Evolutionary conservation across 1,284 basidiomycete species (phyloP), one percentile per base, ranked within the genome.

Genomic region (Dichomitus squalens): DNA sequence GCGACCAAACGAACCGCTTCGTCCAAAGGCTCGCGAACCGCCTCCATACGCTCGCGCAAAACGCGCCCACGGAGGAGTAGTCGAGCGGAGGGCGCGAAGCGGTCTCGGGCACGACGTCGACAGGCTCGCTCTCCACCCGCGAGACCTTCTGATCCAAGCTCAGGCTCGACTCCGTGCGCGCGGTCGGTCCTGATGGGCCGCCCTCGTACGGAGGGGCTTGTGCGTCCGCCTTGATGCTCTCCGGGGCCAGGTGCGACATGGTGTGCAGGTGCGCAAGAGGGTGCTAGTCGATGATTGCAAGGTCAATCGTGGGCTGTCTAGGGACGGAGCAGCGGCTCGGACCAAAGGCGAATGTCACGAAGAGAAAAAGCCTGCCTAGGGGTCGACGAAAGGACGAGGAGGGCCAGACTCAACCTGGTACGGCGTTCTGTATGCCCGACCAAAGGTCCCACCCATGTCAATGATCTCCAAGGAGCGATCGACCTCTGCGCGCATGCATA

Each of bases 1-100:
- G 69, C 12, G 86, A 83, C 39, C 89, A 75, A 11, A 82, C 69
- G 70, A 93, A 92, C 14, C 85, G 79, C 56, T 76, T 80, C 9
- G 90, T 92, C 86, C 88, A 92, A 2, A 93, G 64, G 64, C 88
- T 90, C 66, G 72, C 78, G 76, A 89, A 86, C 25, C 91, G 79
- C 18, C 71, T 72, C 64, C 75, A 78, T 41, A 86, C 67, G 63
- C 85, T 90, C 25, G 35, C 44, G 8, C 64, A 57, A 64, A 92
- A 87, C 1, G 81, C 81, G 5, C 55, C 49, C 2, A 74, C 64
- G 16, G 88, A 90, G 8, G 79, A 80, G 65, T 83, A 92, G 31
- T 81, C 78, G 61, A 91, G 84, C n/a, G 81, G 78, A 1, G 82
- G 83, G 2, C 81, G 72, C 36, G 40, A 29, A 3, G 40, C 11